These are phyloP conservation scores for Venturia pyrina DNA, from an alignment of 2,329 filamentous ascomycete species.

Conservation along the genomic window DNA sequence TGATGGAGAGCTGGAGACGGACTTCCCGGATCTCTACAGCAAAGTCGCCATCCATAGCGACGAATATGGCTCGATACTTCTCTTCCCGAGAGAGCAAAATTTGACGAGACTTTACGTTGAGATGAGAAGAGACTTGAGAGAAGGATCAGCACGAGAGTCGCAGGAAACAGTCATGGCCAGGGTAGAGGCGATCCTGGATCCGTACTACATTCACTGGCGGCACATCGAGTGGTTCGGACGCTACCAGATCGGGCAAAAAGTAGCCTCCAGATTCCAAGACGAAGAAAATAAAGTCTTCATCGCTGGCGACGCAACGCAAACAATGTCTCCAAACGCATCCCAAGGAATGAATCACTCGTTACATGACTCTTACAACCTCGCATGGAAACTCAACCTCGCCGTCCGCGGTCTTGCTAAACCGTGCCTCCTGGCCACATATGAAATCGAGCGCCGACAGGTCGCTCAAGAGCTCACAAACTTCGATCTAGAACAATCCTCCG, in stretches of 20 bases:
- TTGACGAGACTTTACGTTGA: conserved; percentile 55
- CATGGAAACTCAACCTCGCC: conserved; percentile 35
- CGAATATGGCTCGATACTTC: conserved; percentile 58
- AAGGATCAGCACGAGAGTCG: conserved; percentile 29
- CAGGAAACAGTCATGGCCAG: conserved; percentile 63
- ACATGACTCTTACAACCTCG: conserved; percentile 34
- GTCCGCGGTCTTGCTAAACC: conserved; percentile 29
- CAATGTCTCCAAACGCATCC: conserved; percentile 32
- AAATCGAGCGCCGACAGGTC: conserved; percentile 32
- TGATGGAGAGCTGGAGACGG: conserved; percentile 59
- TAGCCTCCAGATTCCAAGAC: conserved; percentile 37
- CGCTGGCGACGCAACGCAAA: conserved; percentile 36
- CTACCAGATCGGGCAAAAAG: conserved; percentile 40
- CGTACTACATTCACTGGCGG: conserved; percentile 36
- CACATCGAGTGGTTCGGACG: conserved; percentile 42
- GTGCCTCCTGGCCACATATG: conserved; percentile 29
- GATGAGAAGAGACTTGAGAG: conserved; percentile 27
- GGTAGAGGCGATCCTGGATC: conserved; percentile 30
- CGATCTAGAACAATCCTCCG: conserved; percentile 39
- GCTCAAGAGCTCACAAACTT: conserved; percentile 35
- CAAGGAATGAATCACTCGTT: conserved; percentile 37
- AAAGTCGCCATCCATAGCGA: conserved; percentile 62
- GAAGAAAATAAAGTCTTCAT: conserved; percentile 35
- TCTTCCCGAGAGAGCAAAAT: conserved; percentile 62
- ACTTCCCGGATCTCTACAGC: conserved; percentile 67